phyloP scores from a whole-genome alignment of 73 alveolate genomes.

The Symbiodinium pilosum region DNA sequence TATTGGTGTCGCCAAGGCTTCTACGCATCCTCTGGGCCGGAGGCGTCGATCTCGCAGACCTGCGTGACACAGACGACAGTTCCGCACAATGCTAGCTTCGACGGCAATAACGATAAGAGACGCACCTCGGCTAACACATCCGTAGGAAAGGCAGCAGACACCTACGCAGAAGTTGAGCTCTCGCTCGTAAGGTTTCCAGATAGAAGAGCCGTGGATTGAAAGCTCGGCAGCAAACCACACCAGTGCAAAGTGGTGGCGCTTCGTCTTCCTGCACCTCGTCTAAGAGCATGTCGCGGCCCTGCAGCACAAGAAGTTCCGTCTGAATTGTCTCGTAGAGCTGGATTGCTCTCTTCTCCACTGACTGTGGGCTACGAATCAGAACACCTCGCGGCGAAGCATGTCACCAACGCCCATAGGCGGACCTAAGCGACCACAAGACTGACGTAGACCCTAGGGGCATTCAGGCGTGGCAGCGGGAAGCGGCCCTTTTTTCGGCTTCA shows the following conservation, averaged over 20 bases:
- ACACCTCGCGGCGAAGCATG: slow-evolving; percentile 45
- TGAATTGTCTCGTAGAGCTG: not conserved
- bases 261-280: slow-evolving; percentile 47
- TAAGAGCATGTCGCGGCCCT: slow-evolving; percentile 28
- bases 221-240: not conserved
- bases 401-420: slow-evolving; percentile 36
- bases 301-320: not conserved
- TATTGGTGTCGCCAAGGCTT: too few relatives aligned
- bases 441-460: too few relatives aligned
- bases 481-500: too few relatives aligned
- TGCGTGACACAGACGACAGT: not conserved
- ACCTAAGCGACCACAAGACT: too few relatives aligned
- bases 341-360: not conserved
- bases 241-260: slow-evolving; percentile 33
- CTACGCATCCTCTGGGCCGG: not conserved
- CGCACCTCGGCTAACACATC: slow-evolving; percentile 56
- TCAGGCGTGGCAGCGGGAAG: too few relatives aligned
- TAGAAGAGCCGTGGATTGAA: too few relatives aligned
- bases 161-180: not conserved
- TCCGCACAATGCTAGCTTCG: not conserved
- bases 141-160: slow-evolving; percentile 55
- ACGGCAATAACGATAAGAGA: too few relatives aligned
- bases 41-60: slow-evolving; percentile 70
- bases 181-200: too few relatives aligned
- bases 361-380: not conserved